Conservation (phyloP, 1,284 basidiomycete genomes). For the Irpex sp. region DNA sequence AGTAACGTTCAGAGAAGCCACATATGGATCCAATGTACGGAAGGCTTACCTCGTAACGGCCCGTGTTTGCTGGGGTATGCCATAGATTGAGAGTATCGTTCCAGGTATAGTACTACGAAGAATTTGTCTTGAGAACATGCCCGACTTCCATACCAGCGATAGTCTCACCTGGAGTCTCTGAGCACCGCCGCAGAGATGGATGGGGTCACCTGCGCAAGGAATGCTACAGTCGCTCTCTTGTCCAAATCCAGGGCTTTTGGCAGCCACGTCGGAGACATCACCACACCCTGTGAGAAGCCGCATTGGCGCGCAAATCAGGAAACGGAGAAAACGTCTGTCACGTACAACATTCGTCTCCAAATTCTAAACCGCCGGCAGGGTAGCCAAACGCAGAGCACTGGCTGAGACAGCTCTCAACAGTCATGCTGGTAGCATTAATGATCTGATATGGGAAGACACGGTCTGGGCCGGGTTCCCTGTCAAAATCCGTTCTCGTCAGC, state of each 20-base stretch:
- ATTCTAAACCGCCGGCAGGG: constrained; percentile 61
- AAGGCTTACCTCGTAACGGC: constrained; percentile 56
- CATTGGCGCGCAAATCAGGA: background rate
- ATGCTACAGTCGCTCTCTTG: constrained; percentile 50
- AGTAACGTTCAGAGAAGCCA: background rate
- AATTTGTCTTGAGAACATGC: background rate
- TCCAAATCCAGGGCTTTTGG: constrained; percentile 38
- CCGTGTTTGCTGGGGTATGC: constrained; percentile 60
- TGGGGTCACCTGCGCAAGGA: constrained; percentile 64
- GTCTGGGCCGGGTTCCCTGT: constrained; percentile 30
- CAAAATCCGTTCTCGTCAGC: background rate
- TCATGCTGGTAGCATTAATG: constrained; percentile 56
- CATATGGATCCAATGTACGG: background rate
- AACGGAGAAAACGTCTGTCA: constrained; percentile 8
- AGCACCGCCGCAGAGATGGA: constrained; percentile 60
- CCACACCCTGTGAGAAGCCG: constrained; percentile 51
- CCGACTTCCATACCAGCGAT: no score
- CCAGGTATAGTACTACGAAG: constrained; percentile 51
- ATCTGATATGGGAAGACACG: constrained; percentile 60
- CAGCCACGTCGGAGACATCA: constrained; percentile 50
- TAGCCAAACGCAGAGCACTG: constrained; percentile 67
- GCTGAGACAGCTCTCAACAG: constrained; percentile 54
- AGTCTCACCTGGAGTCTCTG: constrained; percentile 28
- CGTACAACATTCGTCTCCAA: constrained; percentile 62
- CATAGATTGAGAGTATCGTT: constrained; percentile 55